Evolutionary conservation across 805 yeast species (phyloP).

Genomic region (Pichia nakasei): DNA sequence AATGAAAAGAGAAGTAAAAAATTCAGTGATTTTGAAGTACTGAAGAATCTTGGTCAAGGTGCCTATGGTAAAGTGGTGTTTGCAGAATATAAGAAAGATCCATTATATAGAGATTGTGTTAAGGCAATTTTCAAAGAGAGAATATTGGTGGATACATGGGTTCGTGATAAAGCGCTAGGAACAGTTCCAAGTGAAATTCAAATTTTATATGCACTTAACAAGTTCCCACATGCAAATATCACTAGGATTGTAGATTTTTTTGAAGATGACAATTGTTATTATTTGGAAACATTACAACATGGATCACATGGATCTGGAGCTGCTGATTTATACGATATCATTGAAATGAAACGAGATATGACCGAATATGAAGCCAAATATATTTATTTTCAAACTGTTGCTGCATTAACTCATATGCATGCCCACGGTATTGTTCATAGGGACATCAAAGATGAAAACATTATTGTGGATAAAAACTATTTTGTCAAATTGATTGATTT

Average conservation of each 20-base stretch:
- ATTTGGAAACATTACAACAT: slow-evolving; percentile 85
- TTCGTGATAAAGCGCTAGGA: slow-evolving; percentile 81
- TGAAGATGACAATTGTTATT: slow-evolving; percentile 84
- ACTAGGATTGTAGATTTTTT: slow-evolving; percentile 82
- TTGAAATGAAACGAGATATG: slow-evolving; percentile 79
- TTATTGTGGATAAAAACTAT: slow-evolving; percentile 78
- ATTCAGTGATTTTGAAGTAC: slow-evolving; percentile 57
- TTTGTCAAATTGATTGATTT: slow-evolving; percentile 83
- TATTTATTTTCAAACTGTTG: slow-evolving; percentile 70
- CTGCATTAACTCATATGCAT: slow-evolving; percentile 77
- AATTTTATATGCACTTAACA: slow-evolving; percentile 73
- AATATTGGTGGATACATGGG: slow-evolving; percentile 96
- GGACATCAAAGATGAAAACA: slow-evolving; percentile 91
- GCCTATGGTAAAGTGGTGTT: slow-evolving; percentile 92
- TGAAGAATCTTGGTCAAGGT: slow-evolving; percentile 88
- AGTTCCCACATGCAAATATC: slow-evolving; percentile 79
- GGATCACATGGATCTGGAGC: slow-evolving; percentile 68
- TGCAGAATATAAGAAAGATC: slow-evolving; percentile 58
- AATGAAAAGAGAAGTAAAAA: slow-evolving; percentile 59
- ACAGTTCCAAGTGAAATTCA: slow-evolving; percentile 96
- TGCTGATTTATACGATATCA: slow-evolving; percentile 84
- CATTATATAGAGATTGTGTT: slow-evolving; percentile 59
- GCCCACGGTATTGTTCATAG: slow-evolving; percentile 83
- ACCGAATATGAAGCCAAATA: slow-evolving; percentile 68
- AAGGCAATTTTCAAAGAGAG: slow-evolving; percentile 89